These are phyloP conservation scores for Zizania latifolia DNA, from an alignment of 176 grass and related monocot genomes.

Conservation along the genomic window DNA sequence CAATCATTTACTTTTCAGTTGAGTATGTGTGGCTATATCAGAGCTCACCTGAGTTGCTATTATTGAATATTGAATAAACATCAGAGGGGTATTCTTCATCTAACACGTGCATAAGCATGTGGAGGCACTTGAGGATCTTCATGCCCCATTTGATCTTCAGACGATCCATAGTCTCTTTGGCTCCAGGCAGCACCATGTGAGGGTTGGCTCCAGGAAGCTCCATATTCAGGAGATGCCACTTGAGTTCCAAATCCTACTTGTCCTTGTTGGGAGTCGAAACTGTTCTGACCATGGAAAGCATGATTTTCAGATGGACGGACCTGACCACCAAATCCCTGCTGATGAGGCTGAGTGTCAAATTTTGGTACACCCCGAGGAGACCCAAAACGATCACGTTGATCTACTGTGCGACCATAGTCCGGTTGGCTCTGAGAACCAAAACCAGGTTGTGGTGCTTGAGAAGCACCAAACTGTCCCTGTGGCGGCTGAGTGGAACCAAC, in stretches of 20 bases:
- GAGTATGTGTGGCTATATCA: neutral
- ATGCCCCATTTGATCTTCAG: neutral
- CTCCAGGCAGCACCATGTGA: constrained; percentile 8
- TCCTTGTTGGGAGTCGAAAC: neutral
- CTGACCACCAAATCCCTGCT: constrained; percentile 21
- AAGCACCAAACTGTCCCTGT: constrained; percentile 7
- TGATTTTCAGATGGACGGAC: neutral
- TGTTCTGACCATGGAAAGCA: constrained; percentile 6
- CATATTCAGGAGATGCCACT: neutral
- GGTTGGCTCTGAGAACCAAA: neutral
- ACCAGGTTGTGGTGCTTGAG: constrained; percentile 25
- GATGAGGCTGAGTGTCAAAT: constrained; percentile 11
- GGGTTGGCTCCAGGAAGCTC: neutral
- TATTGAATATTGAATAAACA: neutral
- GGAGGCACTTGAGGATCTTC: neutral
- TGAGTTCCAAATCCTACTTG: constrained; percentile 12
- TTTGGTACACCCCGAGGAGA: neutral
- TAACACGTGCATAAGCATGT: neutral
- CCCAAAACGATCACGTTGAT: constrained; percentile 7
- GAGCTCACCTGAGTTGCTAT: neutral
- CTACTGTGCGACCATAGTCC: neutral
- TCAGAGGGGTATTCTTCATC: neutral
- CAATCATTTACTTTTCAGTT: neutral
- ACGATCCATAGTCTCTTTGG: neutral
- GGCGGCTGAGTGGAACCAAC: neutral